Percentiles rank a stretch among this genome's conserved stretches.
Evolutionary conservation across 2,329 filamentous ascomycete genomes (phyloP).

Genomic region (Apiospora kogelbergensis): DNA sequence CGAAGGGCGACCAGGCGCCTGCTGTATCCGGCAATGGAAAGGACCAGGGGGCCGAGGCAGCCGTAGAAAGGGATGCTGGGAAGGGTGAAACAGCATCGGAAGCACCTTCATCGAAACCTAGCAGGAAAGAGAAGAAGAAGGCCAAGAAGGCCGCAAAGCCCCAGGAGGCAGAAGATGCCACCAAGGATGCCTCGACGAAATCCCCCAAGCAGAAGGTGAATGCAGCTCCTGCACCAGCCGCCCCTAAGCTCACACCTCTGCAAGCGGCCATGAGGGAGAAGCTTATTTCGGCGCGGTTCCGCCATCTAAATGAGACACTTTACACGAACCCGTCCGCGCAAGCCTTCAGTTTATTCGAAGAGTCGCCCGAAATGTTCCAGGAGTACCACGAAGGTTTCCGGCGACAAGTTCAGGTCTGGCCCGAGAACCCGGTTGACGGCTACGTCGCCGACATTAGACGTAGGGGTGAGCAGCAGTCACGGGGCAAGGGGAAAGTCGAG

Average conservation of each 20-base stretch:
- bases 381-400: conserved; percentile 98
- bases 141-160: conserved; percentile 31
- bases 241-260: conserved; percentile 75
- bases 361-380: conserved; percentile 88
- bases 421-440: conserved; percentile 89
- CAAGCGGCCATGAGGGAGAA: conserved; percentile 95
- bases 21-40: conserved; percentile 18
- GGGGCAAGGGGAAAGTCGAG: conserved; percentile 11
- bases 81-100: conserved; percentile 13
- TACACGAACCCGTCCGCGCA: conserved; percentile 88
- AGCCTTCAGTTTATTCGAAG: conserved; percentile 78
- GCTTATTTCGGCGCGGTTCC: conserved; percentile 91
- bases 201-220: conserved; percentile 16
- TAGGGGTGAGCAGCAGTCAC: conserved; percentile 56
- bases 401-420: conserved; percentile 93
- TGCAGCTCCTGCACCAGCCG: conserved; percentile 29
- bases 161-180: conserved; percentile 15
- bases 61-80: conserved; percentile 19
- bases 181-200: conserved; percentile 22
- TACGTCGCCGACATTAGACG: conserved; percentile 72
- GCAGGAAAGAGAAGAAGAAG: conserved; percentile 28
- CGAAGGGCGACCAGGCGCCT: conserved; percentile 8
- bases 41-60: conserved; percentile 25
- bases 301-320: conserved; percentile 93
- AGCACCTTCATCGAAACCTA: neutral